Percentiles rank a stretch among this genome's conserved stretches.
These are phyloP conservation scores for Kluyveromyces lactis DNA, from an alignment of 805 yeast species.

Conservation along the genomic window DNA sequence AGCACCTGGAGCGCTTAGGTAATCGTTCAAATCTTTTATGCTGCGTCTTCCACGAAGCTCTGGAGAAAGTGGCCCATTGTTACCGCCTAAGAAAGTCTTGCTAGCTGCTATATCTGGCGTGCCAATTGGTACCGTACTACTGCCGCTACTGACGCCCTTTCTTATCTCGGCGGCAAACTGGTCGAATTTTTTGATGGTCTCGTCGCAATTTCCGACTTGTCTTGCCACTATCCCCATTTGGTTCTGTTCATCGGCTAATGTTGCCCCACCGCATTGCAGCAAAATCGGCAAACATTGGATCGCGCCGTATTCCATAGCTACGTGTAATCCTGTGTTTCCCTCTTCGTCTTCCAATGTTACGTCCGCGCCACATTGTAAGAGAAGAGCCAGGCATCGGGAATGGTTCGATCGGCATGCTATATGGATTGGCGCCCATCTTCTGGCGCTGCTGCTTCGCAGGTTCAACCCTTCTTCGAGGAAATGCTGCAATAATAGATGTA, in stretches of 20 bases:
- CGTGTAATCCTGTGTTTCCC: conserved; percentile 80
- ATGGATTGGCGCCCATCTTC: conserved; percentile 60
- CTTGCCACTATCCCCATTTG: conserved; percentile 56
- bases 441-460: conserved; percentile 39
- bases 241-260: conserved; percentile 41
- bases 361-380: conserved; percentile 72
- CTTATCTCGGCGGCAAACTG: too few species aligned
- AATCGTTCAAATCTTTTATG: neutral
- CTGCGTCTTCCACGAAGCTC: too few species aligned
- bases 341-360: conserved; percentile 59
- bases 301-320: conserved; percentile 68
- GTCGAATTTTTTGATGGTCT: conserved; percentile 29
- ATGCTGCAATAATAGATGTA: conserved; percentile 65
- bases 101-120: too few species aligned
- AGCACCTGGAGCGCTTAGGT: neutral
- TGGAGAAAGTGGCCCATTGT: too few species aligned
- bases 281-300: conserved; percentile 47
- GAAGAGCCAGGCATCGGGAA: conserved; percentile 52
- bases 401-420: conserved; percentile 54
- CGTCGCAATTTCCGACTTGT: conserved; percentile 49
- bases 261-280: conserved; percentile 30
- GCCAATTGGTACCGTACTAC: too few species aligned
- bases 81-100: too few species aligned
- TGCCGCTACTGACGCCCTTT: too few species aligned
- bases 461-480: conserved; percentile 35